Percentiles rank a stretch among this genome's conserved stretches.
phyloP scores from a whole-genome alignment of 306 rosid genomes.

The Malus asiatica region DNA sequence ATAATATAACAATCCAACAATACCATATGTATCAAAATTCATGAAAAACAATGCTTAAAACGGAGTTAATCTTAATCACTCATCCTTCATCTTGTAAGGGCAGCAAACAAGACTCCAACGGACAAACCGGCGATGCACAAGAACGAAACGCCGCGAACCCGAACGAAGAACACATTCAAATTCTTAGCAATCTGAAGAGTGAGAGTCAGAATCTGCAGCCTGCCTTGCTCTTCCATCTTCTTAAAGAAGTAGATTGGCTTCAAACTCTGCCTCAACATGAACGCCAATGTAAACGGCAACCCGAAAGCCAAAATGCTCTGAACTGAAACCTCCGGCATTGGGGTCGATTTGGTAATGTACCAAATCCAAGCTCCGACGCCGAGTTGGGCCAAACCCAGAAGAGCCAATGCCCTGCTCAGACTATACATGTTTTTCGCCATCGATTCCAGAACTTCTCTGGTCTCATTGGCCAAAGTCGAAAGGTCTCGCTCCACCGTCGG shows the following conservation, averaged over 20 bases:
- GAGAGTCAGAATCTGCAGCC: conserved; percentile 60
- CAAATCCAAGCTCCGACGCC: conserved; percentile 73
- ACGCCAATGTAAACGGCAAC: conserved; percentile 60
- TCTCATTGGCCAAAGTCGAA: conserved; percentile 59
- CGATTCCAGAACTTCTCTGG: conserved; percentile 41
- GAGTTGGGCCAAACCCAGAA: conserved; percentile 57
- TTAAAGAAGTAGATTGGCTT: conserved; percentile 52
- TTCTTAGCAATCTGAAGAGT: conserved; percentile 61
- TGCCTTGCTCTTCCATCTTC: conserved; percentile 63
- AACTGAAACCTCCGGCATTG: conserved; percentile 39
- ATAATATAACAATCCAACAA: too few relatives aligned
- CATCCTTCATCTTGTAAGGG: conserved; percentile 30
- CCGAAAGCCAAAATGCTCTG: conserved; percentile 73
- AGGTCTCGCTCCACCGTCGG: conserved; percentile 87
- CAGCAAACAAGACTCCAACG: conserved; percentile 31
- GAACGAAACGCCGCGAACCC: conserved; percentile 46
- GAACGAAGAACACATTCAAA: conserved; percentile 44
- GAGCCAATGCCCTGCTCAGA: conserved; percentile 46
- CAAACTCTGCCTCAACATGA: conserved; percentile 56
- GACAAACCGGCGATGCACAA: conserved; percentile 44
- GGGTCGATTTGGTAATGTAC: conserved; percentile 27
- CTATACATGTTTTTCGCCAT: conserved; percentile 54
- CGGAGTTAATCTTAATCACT: too few relatives aligned
- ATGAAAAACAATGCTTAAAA: too few relatives aligned
- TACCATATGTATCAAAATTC: too few relatives aligned